These are phyloP conservation scores for Lepidium didymum DNA, from an alignment of 345 rosid species.

Conservation along the genomic window DNA sequence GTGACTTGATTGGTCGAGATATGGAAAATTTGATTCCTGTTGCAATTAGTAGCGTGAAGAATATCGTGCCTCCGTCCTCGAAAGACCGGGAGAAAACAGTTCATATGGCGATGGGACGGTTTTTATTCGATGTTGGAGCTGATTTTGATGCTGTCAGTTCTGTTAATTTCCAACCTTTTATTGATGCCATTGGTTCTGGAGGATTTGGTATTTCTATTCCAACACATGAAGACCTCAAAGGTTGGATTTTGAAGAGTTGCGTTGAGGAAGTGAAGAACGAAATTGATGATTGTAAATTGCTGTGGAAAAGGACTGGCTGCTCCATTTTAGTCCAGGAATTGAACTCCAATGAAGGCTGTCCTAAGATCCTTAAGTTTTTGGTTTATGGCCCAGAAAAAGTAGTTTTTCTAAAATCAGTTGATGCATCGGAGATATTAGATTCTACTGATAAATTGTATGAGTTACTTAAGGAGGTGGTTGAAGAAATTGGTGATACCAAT, in stretches of 20 bases:
- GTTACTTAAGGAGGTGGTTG: constrained; percentile 61
- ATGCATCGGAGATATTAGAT: constrained; percentile 42
- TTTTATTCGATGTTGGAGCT: constrained; percentile 72
- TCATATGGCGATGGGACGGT: constrained; percentile 56
- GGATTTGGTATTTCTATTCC: constrained; percentile 45
- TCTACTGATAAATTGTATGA: constrained; percentile 53
- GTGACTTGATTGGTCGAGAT: constrained; percentile 20
- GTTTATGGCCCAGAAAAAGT: constrained; percentile 64
- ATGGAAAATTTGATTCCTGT: constrained; percentile 33
- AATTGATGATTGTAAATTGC: constrained; percentile 27
- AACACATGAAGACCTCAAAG: constrained; percentile 52
- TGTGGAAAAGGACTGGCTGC: constrained; percentile 72
- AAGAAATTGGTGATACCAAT: constrained; percentile 63
- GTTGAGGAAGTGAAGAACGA: constrained; percentile 68
- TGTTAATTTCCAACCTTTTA: constrained; percentile 55
- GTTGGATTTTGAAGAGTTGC: constrained; percentile 63
- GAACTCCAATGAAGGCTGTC: constrained; percentile 37
- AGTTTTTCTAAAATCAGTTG: constrained; percentile 58
- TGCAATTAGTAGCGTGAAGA: constrained; percentile 32
- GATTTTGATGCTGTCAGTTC: constrained; percentile 64
- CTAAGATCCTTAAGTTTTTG: constrained; percentile 44
- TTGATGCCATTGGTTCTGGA: constrained; percentile 57
- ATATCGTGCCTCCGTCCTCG: constrained; percentile 17
- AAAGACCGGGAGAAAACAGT: constrained; percentile 34
- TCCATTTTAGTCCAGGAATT: constrained; percentile 68